These are phyloP conservation scores for Lomentospora prolificans DNA, from an alignment of 2,329 filamentous ascomycete species.

Conservation along the genomic window DNA sequence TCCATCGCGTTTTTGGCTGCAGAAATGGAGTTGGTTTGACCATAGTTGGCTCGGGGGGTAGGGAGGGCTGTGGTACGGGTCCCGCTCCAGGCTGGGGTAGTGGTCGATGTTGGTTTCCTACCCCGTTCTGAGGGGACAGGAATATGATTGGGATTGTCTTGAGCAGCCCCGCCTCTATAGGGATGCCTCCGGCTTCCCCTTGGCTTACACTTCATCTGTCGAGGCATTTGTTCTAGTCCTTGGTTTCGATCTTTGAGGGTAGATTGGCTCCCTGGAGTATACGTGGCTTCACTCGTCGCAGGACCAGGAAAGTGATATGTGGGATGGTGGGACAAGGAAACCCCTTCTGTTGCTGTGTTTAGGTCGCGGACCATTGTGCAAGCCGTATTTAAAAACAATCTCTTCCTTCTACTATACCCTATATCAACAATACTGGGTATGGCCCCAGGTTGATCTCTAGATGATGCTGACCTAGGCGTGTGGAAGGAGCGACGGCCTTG, in stretches of 20 bases:
- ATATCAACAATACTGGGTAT: neutral
- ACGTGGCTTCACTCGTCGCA: too few relatives aligned
- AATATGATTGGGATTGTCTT: neutral
- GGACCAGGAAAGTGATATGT: too few relatives aligned
- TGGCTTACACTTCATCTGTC: too few relatives aligned
- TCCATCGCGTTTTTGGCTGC: too few relatives aligned
- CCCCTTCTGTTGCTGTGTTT: neutral
- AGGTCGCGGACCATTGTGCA: neutral
- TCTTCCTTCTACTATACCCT: neutral
- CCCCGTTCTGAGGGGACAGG: neutral
- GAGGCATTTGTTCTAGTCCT: too few relatives aligned
- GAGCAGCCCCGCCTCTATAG: too few relatives aligned
- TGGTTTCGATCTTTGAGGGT: too few relatives aligned
- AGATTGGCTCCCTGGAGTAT: too few relatives aligned
- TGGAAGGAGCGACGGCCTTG: neutral
- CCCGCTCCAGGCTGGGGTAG: neutral
- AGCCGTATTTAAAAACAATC: neutral
- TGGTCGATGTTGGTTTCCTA: neutral
- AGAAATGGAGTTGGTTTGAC: too few relatives aligned
- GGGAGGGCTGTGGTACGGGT: too few relatives aligned
- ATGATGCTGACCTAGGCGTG: neutral
- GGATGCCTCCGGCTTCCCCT: too few relatives aligned
- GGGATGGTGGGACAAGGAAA: neutral
- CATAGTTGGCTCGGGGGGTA: too few relatives aligned
- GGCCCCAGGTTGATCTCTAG: neutral